phyloP scores from a whole-genome alignment of 2,329 filamentous ascomycete genomes.

The Drechslera avenae region DNA sequence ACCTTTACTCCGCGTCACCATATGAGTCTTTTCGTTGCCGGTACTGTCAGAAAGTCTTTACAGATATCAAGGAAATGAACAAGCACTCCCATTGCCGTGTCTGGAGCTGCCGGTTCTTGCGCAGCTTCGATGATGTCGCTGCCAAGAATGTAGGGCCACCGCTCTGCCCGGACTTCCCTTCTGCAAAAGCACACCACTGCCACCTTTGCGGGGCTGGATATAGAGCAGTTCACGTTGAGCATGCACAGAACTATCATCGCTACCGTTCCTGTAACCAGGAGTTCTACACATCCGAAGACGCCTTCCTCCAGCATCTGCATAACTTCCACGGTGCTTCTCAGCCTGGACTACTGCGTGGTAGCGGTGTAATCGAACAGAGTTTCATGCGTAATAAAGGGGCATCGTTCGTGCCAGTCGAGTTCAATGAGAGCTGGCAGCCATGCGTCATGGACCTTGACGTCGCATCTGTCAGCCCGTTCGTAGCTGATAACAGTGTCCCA shows the following conservation, averaged over 20 bases:
- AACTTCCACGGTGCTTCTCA: conserved; percentile 40
- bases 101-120: conserved; percentile 44
- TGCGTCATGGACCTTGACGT: conserved; percentile 33
- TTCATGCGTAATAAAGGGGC: conserved; percentile 45
- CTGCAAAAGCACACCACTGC: conserved; percentile 44
- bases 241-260: conserved; percentile 41
- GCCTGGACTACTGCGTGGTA: conserved; percentile 33
- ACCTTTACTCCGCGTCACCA: conserved; percentile 34
- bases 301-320: conserved; percentile 44
- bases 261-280: conserved; percentile 43
- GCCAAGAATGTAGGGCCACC: conserved; percentile 41
- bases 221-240: conserved; percentile 38
- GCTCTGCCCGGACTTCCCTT: conserved; percentile 40
- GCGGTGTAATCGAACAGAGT: conserved; percentile 39
- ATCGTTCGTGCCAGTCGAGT: conserved; percentile 43
- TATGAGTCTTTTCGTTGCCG: conserved; percentile 43
- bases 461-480: conserved; percentile 36
- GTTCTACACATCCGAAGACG: conserved; percentile 41
- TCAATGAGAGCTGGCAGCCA: conserved; percentile 41
- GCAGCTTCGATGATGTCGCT: conserved; percentile 42
- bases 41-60: conserved; percentile 43
- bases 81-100: conserved; percentile 43
- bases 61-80: conserved; percentile 37
- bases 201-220: conserved; percentile 45
- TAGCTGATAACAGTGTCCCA: conserved; percentile 12